A percentile compares a stretch with the other conserved stretches of the same genome.
Evolutionary conservation across 2,329 filamentous ascomycete species (phyloP).

Genomic region (Cytospora piceicola): DNA sequence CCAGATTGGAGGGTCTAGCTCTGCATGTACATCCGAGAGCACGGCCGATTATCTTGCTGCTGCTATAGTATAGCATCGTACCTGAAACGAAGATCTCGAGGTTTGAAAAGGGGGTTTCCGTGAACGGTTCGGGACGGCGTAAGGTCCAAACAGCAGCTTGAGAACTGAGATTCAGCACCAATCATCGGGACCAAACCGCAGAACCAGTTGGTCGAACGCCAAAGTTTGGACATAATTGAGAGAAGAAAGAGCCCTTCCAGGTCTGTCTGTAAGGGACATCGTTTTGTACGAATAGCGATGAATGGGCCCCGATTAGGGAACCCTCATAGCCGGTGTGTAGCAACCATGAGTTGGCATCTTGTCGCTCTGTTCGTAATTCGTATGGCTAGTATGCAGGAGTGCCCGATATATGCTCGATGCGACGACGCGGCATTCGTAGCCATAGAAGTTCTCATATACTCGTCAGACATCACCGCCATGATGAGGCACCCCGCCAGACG

Average conservation of each 20-base stretch:
- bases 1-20: slow-evolving; percentile 5
- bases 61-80: not conserved
- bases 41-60: not conserved
- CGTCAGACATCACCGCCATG: slow-evolving; percentile 22
- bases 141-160: slow-evolving; percentile 20
- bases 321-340: not conserved
- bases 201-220: not conserved
- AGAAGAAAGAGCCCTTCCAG: not conserved
- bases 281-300: not conserved
- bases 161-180: slow-evolving; percentile 17
- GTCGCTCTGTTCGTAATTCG: not conserved
- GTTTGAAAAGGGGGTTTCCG: slow-evolving; percentile 6
- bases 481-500: slow-evolving; percentile 25
- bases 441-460: not conserved
- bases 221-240: not conserved
- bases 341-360: not conserved
- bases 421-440: not conserved
- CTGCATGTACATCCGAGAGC: slow-evolving; percentile 1
- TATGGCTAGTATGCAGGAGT: not conserved
- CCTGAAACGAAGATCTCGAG: slow-evolving; percentile 20
- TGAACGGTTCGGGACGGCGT: slow-evolving; percentile 4
- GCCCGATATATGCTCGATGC: not conserved
- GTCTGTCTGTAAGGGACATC: not conserved
- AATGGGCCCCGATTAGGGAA: not conserved
- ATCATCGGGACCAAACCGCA: slow-evolving; percentile 1